Base-by-base conservation (phyloP, 768 basidiomycete species). In the Tylopilus plumbeoviolaceoides region DNA sequence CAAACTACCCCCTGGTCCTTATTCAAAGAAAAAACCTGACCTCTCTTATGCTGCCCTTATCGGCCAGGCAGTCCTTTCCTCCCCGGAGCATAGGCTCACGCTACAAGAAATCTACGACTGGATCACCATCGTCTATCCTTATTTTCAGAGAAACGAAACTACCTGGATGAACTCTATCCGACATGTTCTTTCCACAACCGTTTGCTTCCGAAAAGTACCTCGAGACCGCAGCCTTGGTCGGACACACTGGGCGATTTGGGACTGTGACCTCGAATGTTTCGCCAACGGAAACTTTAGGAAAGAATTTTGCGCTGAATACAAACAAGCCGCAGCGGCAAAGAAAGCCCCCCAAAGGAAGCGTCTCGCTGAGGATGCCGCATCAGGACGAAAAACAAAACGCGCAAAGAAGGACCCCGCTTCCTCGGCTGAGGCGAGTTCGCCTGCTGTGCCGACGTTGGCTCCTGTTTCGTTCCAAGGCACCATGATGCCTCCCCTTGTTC, bases 161-260 rank as follows among this genome's bases (percentile, higher is more conserved):
- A 95, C 93, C 7, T 98, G 95, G 95, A 94, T 95, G 84, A 97
- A 97, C 70, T 95, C 92, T 50, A 92, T 98, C 54, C 82, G 95
- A n/a, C 95, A 98, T 70, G 94, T 95, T 44, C 78, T 98, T 23
- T 93, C 90, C 58, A 91, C 94, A 4, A 95, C 95, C 41, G 82
- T 87, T 35, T 88, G 87, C 61, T 98, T 97, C 70, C 83, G 91
- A 57, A 97, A 95, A 61, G 82, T 87, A 0, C 81, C 84, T 3
- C 76, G 93, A 20, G 85, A 90, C 53, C 81, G 87, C 12, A 78
- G 83, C 23, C 79, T 88, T 31, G 91, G 93, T 31, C 82, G 91
- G 44, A 90, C 89, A 21, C 79, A 87, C 31, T 95, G 93, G 93
- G 88, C 88, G 3, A 89, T 95, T 56, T 87, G 81, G 68, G 84